These are phyloP conservation scores for Cyberlindnera petersonii DNA, from an alignment of 805 yeast species.

Conservation along the genomic window DNA sequence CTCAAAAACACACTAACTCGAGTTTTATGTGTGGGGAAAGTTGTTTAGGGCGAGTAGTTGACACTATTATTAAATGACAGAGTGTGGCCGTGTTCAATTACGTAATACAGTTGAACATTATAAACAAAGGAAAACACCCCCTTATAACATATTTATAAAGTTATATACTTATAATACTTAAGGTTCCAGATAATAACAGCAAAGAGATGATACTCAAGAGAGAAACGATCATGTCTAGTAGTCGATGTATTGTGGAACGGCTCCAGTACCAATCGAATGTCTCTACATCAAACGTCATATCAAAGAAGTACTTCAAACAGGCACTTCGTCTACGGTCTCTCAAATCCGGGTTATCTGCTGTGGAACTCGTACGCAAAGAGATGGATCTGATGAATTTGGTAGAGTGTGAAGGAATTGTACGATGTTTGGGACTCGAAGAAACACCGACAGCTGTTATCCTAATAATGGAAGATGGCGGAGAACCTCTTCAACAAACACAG, in stretches of 20 bases:
- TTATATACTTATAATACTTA: no score
- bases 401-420: not conserved
- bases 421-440: not conserved
- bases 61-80: no score
- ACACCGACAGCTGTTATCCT: constrained; percentile 3
- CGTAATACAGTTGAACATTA: no score
- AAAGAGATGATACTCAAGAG: no score
- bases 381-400: constrained; percentile 3
- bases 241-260: constrained; percentile 6
- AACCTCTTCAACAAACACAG: not conserved
- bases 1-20: no score
- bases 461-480: constrained; percentile 13
- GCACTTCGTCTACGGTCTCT: constrained; percentile 3
- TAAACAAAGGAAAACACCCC: no score
- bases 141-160: no score
- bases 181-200: no score
- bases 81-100: no score
- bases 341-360: not conserved
- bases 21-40: no score
- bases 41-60: no score
- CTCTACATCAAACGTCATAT: not conserved
- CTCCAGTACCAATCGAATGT: not conserved
- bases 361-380: constrained; percentile 2
- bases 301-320: constrained; percentile 9
- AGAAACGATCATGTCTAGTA: not conserved